phyloP scores from a whole-genome alignment of 2,329 filamentous ascomycete genomes.

The Colletotrichum theobromicola region DNA sequence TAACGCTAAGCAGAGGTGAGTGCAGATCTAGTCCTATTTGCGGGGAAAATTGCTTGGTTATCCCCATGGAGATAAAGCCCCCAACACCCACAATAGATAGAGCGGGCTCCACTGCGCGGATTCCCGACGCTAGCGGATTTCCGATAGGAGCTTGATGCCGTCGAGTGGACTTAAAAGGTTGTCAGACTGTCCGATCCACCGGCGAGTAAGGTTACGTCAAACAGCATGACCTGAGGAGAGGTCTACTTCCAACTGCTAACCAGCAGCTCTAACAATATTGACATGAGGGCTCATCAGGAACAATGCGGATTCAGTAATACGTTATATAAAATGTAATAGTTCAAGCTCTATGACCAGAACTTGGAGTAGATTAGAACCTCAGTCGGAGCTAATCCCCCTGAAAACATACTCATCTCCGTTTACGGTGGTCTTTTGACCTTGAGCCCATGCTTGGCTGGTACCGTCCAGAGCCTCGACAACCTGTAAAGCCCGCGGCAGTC shows the following conservation, averaged over 20 bases:
- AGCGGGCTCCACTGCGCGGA: not conserved
- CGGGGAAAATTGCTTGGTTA: not conserved
- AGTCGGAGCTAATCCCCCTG: not conserved
- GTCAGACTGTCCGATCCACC: not conserved
- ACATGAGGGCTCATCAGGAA: fast-evolving
- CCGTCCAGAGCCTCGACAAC: not conserved
- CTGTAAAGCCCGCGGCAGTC: not conserved
- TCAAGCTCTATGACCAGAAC: fast-evolving
- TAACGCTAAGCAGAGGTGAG: not conserved
- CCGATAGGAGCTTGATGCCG: conserved; percentile 10
- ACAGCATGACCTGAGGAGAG: not conserved
- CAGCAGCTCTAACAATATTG: not conserved
- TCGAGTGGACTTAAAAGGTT: not conserved
- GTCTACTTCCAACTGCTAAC: not conserved
- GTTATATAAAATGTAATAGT: not conserved
- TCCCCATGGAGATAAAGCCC: not conserved
- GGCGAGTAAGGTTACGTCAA: not conserved
- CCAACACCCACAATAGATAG: not conserved
- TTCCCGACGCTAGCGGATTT: conserved; percentile 4
- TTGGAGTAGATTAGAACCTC: not conserved
- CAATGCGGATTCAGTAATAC: not conserved
- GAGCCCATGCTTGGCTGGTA: not conserved
- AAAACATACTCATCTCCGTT: not conserved
- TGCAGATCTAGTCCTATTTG: not conserved
- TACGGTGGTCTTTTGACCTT: not conserved